A percentile compares a stretch with the other conserved stretches of the same genome.
Evolutionary conservation across 2,329 filamentous ascomycete species (phyloP).

Genomic region (Verticillium isaacii): DNA sequence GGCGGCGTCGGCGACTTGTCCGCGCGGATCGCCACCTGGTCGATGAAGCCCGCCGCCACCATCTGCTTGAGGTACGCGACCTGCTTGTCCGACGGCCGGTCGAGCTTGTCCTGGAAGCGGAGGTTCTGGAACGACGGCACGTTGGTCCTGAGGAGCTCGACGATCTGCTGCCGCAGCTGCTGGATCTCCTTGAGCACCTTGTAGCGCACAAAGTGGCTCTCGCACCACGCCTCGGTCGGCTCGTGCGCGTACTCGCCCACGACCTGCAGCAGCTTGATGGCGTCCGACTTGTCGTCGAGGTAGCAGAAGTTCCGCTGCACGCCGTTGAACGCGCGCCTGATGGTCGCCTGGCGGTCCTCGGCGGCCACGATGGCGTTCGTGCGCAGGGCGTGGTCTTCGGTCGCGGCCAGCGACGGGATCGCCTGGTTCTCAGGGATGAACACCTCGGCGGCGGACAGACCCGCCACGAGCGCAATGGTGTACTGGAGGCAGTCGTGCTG

Average conservation of each 20-base stretch:
- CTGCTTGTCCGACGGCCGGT: slow-evolving; percentile 60
- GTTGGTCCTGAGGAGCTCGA: slow-evolving; percentile 71
- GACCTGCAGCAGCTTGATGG: slow-evolving; percentile 83
- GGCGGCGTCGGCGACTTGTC: slow-evolving; percentile 76
- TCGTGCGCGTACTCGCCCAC: slow-evolving; percentile 83
- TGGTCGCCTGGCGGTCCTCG: slow-evolving; percentile 63
- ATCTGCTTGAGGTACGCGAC: slow-evolving; percentile 84
- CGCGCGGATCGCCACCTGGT: slow-evolving; percentile 87
- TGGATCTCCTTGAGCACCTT: slow-evolving; percentile 85
- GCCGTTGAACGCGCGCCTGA: slow-evolving; percentile 58
- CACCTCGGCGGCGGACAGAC: slow-evolving; percentile 80
- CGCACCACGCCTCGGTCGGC: slow-evolving; percentile 68
- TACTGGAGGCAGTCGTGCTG: slow-evolving; percentile 78
- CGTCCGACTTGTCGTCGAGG: slow-evolving; percentile 79
- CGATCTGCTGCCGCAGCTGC: slow-evolving; percentile 79
- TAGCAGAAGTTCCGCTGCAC: slow-evolving; percentile 76
- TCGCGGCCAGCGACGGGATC: slow-evolving; percentile 50
- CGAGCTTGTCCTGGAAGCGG: slow-evolving; percentile 50
- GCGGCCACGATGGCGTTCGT: slow-evolving; percentile 66
- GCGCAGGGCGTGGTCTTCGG: slow-evolving; percentile 43
- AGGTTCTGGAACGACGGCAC: slow-evolving; percentile 60
- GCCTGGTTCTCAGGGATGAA: slow-evolving; percentile 80
- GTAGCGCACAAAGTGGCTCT: slow-evolving; percentile 75
- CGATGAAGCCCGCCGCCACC: slow-evolving; percentile 85
- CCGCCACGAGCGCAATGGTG: slow-evolving; percentile 82